A percentile compares a stretch with the other conserved stretches of the same genome.
Evolutionary conservation across 306 rosid genomes (phyloP).

Genomic region (Casuarina glauca): DNA sequence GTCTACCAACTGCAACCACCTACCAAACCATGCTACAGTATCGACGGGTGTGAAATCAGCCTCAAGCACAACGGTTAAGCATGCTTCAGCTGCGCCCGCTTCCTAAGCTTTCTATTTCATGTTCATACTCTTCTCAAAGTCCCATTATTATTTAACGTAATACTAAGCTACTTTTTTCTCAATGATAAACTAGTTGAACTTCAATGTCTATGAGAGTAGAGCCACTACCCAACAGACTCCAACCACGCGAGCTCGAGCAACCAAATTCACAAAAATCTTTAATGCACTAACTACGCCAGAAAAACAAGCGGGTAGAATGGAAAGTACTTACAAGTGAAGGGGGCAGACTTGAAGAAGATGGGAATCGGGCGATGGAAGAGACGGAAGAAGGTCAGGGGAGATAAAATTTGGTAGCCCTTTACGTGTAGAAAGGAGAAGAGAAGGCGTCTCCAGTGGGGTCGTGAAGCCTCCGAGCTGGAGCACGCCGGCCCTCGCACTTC

Average conservation of each 20-base stretch:
- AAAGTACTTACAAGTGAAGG: constrained; percentile 70
- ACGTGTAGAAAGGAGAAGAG: constrained; percentile 78
- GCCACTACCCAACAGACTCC: background rate
- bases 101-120: too few species aligned
- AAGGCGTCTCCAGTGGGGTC: constrained; percentile 63
- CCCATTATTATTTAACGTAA: background rate
- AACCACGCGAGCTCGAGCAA: background rate
- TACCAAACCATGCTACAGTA: background rate
- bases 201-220: background rate
- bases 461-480: constrained; percentile 57
- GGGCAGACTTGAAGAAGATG: constrained; percentile 80
- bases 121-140: background rate
- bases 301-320: background rate
- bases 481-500: constrained; percentile 65
- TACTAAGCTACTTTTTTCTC: background rate
- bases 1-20: background rate
- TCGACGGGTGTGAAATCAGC: background rate
- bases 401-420: constrained; percentile 79
- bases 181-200: background rate
- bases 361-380: constrained; percentile 92
- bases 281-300: background rate
- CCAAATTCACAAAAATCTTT: constrained; percentile 21
- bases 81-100: background rate
- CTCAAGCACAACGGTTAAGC: too few species aligned
- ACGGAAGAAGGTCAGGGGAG: constrained; percentile 77